Base-by-base conservation (phyloP, 2,329 filamentous ascomycete species). In the Salinomyces thailandicus region DNA sequence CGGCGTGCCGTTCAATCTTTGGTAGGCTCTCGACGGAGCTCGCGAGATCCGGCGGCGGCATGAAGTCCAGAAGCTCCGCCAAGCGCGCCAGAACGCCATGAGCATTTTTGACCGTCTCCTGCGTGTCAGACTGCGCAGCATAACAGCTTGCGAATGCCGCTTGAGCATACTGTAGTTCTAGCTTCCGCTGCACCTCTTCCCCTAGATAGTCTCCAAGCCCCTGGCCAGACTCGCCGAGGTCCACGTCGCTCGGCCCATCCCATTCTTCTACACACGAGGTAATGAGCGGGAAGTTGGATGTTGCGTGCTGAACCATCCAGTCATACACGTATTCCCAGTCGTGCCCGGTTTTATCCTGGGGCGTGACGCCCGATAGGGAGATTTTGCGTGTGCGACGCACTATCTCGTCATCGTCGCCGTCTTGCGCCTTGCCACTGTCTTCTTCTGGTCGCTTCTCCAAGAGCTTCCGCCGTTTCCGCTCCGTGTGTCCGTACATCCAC, bases 171-270 rank as follows among this genome's bases (percentile, higher is more conserved):
- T 73, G 70, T 24, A 65, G 61, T 48, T 79, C 71, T 4, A 86
- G 63, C 43, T 74, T 69, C 20, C 67, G 62, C 46, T 76, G 72
- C 31, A 75, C 67, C 3, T 73, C 65, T 32, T 82, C 76, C 32
- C 72, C 69, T 33, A 85, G 55, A 61, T 74, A 75, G 32, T 68
- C 58, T 2, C 64, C 64, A 5, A 57, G 57, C 18, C 63, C 60
- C 27, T 70, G 22, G n/a, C n/a, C 22, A n/a, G n/a, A 26, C 68
- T 46, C 70, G 3, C 77, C 79, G 4, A 85, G 55, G 46, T 86
- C 79, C 31, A 80, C 68, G 51, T 87, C 82, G 5, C 65, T 64
- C 0, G 81, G 80, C 0, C 82, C 83, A 48, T 79, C 75, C 82
- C 82, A 89, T 45, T 81, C 72, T 42, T 77, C 71, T 20, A 86